phyloP scores from a whole-genome alignment of 2,329 filamentous ascomycete species.

The Chaetomium olivaceum region DNA sequence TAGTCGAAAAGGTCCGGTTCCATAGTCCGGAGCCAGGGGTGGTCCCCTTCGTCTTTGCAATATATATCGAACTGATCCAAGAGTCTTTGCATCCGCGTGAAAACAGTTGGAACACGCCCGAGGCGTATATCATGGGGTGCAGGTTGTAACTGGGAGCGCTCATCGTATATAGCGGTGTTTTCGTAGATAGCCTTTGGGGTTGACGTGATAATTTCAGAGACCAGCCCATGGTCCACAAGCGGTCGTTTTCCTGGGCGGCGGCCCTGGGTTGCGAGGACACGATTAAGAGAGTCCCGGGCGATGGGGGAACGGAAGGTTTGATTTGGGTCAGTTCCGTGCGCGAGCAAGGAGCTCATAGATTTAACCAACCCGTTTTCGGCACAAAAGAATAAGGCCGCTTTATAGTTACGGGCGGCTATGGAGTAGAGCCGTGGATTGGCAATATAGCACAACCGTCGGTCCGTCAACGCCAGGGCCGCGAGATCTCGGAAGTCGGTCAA shows the following conservation, averaged over 20 bases:
- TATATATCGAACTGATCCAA: no score
- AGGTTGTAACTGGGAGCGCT: no score
- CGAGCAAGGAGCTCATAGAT: not conserved
- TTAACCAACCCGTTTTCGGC: conserved; percentile 2
- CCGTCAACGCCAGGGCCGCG: not conserved
- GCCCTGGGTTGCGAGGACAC: not conserved
- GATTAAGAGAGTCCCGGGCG: not conserved
- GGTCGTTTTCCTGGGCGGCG: not conserved
- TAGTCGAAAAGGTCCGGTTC: not conserved
- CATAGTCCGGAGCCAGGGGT: no score
- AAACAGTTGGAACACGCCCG: no score
- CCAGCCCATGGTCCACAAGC: not conserved
- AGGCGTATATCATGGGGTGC: no score
- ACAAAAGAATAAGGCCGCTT: not conserved
- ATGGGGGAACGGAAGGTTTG: not conserved
- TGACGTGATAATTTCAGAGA: not conserved
- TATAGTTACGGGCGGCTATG: not conserved
- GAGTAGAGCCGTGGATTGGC: not conserved
- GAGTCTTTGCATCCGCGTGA: no score
- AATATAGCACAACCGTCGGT: not conserved
- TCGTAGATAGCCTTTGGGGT: no score
- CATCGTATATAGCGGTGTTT: no score
- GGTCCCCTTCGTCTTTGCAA: no score
- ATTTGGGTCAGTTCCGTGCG: not conserved
- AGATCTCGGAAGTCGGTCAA: not conserved